These are phyloP conservation scores for Boletus speciosus DNA, from an alignment of 768 basidiomycete species.

Conservation along the genomic window DNA sequence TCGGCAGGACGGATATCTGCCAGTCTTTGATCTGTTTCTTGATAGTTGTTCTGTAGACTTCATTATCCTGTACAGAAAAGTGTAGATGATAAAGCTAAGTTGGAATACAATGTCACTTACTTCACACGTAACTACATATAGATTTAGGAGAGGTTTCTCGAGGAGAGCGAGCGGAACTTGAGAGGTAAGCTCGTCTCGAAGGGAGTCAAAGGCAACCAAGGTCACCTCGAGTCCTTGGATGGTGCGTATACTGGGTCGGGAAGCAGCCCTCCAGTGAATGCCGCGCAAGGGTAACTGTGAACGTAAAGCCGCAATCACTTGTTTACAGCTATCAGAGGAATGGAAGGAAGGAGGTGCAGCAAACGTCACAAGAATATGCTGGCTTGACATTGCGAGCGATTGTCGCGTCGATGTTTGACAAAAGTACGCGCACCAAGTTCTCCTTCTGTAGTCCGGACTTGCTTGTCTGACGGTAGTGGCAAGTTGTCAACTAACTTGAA, in stretches of 20 bases:
- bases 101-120: slow-evolving; percentile 41
- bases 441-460: too few relatives aligned
- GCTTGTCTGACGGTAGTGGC: background rate
- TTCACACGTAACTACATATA: slow-evolving; percentile 87
- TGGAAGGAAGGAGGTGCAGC: slow-evolving; percentile 60
- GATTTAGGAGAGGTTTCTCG: slow-evolving; percentile 82
- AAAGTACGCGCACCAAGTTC: background rate
- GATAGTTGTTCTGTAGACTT: slow-evolving; percentile 72
- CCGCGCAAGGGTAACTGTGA: slow-evolving; percentile 81
- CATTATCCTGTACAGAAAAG: slow-evolving; percentile 43
- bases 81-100: slow-evolving; percentile 7
- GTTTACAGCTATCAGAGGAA: slow-evolving; percentile 69
- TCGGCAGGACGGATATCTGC: slow-evolving; percentile 60
- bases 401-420: background rate
- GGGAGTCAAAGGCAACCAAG: slow-evolving; percentile 61
- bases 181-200: slow-evolving; percentile 71
- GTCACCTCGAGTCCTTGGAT: slow-evolving; percentile 86
- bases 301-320: slow-evolving; percentile 60
- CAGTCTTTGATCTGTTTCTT: slow-evolving; percentile 93
- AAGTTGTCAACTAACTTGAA: background rate
- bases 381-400: slow-evolving; percentile 32
- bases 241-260: slow-evolving; percentile 70
- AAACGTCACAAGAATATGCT: slow-evolving; percentile 66
- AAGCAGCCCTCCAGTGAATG: slow-evolving; percentile 86
- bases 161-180: slow-evolving; percentile 75